Base-by-base conservation (phyloP, 2,329 filamentous ascomycete species). In the Magnaporthiopsis incrustans region DNA sequence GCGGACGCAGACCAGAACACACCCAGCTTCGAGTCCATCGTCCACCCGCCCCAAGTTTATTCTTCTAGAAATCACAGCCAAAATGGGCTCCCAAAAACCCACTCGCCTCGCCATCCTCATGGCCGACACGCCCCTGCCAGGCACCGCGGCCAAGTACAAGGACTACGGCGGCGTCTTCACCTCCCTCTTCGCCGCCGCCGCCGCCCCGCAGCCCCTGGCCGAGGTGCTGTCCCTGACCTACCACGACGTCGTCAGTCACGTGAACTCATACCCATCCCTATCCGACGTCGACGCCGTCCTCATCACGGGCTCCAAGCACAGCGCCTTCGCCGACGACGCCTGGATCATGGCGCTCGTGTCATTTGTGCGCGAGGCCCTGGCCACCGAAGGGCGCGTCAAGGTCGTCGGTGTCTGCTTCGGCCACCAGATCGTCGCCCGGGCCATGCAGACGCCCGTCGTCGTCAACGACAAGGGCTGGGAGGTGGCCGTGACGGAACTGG, bases 391-490 rank as follows among this genome's bases (percentile, higher is more conserved):
- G 67, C 78, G 85, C 0, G 84, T 95, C 10, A 83, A 86, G 50
- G 76, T 93, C n/a, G 81, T 96, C 22, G 92, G 91, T 14, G 82
- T 95, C 22, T 96, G 92, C 76, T 96, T 94, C 74, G 92, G 92
- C 6, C 92, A 96, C 73, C 91, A 96, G 78, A 92, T 96, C 70
- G 78, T 95, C 58, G 91, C 84, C 1, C 82, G 91, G 63, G 90
- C 91, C 1, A 73, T 93, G 68, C 90, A 86, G 4, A 82, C 78
- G 26, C 82, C 84, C 69, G 89, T 96, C 2, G 87, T 81, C 50
- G 78, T 86, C 63, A 90, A 85, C 72, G 81, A 86, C 30, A 74
- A 78, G 26, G 91, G 91, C 2, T 96, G 92, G 92, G 92, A 96
- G 77, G 78, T 90, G n/a, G 86, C 89, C 61, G 91, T 95, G 3